These are phyloP conservation scores for Eruca vesicaria DNA, from an alignment of 441 rosid genomes.

Conservation along the genomic window DNA sequence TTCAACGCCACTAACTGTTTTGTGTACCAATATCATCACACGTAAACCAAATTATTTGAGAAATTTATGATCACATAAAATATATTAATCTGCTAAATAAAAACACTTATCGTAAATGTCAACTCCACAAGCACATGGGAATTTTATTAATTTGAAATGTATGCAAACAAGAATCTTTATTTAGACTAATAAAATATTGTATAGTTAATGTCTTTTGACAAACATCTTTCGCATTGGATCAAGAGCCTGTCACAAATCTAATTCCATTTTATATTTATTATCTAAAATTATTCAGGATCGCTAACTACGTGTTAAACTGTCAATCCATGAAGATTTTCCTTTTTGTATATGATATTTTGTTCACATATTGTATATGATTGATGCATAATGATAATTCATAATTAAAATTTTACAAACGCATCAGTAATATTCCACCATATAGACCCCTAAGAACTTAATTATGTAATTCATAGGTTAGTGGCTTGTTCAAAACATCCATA, in stretches of 20 bases:
- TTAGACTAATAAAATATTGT: slow-evolving; percentile 19
- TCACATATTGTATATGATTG: neutral
- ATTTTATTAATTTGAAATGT: neutral
- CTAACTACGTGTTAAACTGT: slow-evolving; percentile 2
- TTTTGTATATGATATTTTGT: neutral
- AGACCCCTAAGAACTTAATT: neutral
- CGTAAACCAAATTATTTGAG: slow-evolving; percentile 24
- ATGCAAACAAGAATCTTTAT: slow-evolving; percentile 36
- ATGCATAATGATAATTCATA: neutral
- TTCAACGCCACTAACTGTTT: slow-evolving; percentile 60
- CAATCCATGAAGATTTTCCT: slow-evolving; percentile 8
- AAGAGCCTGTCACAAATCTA: slow-evolving; percentile 31
- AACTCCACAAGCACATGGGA: slow-evolving; percentile 34
- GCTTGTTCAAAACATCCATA: neutral
- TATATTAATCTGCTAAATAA: neutral
- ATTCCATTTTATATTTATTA: neutral
- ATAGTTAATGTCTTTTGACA: slow-evolving; percentile 34
- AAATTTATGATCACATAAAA: neutral
- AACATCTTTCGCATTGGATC: slow-evolving; percentile 40
- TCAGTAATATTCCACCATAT: neutral
- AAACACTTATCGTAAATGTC: slow-evolving; percentile 25
- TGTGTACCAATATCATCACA: slow-evolving; percentile 16
- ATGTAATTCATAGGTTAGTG: neutral
- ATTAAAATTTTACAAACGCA: neutral
- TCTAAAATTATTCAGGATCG: neutral